Percentiles rank a stretch among this genome's conserved stretches.
These are phyloP conservation scores for Nannizziopsis barbatae DNA, from an alignment of 2,329 filamentous ascomycete genomes.

Conservation along the genomic window DNA sequence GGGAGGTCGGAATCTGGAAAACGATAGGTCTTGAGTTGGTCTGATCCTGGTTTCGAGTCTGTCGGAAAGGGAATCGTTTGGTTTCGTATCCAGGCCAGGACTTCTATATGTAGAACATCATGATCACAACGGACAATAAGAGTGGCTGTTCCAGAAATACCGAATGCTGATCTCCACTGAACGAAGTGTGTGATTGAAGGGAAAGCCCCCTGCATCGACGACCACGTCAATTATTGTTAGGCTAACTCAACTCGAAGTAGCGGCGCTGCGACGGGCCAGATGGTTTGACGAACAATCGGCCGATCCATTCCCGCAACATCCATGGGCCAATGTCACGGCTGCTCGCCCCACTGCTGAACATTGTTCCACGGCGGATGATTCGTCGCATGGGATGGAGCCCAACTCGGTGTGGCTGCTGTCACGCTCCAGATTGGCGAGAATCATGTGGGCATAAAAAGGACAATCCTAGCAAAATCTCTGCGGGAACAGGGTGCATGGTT, in stretches of 20 bases:
- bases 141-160: too few species aligned
- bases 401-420: constrained; percentile 6
- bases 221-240: neutral
- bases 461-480: neutral
- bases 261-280: neutral
- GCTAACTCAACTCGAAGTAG: neutral
- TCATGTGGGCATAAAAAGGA: constrained; percentile 4
- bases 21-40: too few species aligned
- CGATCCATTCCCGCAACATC: constrained; percentile 5
- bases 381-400: neutral
- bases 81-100: too few species aligned
- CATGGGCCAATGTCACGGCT: neutral
- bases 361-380: constrained; percentile 1
- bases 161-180: too few species aligned
- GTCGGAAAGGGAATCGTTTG: too few species aligned
- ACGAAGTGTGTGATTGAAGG: too few species aligned
- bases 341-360: neutral
- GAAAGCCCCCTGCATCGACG: too few species aligned
- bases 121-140: too few species aligned
- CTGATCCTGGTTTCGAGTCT: too few species aligned
- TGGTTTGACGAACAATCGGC: neutral
- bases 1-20: too few species aligned
- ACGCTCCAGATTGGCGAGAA: constrained; percentile 4
- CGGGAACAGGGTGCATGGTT: neutral
- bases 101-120: too few species aligned